Percentiles rank a stretch among this genome's conserved stretches.
These are phyloP conservation scores for Yamadazyma kitorensis DNA, from an alignment of 805 yeast species.

Conservation along the genomic window DNA sequence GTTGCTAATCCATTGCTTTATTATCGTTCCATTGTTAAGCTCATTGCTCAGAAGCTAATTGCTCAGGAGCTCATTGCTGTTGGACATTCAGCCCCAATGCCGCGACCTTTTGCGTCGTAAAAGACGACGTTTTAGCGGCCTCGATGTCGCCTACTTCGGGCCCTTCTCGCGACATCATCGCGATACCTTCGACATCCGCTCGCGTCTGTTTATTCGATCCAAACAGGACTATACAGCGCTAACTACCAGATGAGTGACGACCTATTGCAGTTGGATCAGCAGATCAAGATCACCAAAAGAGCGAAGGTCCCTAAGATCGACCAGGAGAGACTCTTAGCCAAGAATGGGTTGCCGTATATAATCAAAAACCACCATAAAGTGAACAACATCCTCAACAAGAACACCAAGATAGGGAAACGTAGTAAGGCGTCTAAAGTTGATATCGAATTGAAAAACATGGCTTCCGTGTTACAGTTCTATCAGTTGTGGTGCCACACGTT, in stretches of 20 bases:
- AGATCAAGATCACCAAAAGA: conserved; percentile 30
- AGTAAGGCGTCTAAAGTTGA: conserved; percentile 13
- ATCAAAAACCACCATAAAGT: conserved; percentile 29
- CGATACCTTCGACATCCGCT: neutral
- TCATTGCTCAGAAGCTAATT: too few relatives aligned
- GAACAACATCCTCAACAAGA: conserved; percentile 23
- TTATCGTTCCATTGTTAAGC: too few relatives aligned
- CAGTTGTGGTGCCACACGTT: conserved; percentile 50
- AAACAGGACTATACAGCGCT: too few relatives aligned
- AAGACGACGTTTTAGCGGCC: too few relatives aligned
- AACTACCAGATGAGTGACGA: conserved; percentile 21
- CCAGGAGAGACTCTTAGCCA: conserved; percentile 34
- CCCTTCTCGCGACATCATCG: conserved; percentile 2
- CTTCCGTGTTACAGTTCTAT: conserved; percentile 38
- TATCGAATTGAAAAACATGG: conserved; percentile 21
- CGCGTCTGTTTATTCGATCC: too few relatives aligned
- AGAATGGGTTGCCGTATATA: conserved; percentile 33
- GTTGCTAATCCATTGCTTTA: neutral
- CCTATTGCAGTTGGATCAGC: conserved; percentile 22
- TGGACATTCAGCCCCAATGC: too few relatives aligned
- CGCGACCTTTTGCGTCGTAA: too few relatives aligned
- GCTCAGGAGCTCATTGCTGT: too few relatives aligned
- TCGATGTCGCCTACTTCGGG: too few relatives aligned
- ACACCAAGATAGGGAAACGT: conserved; percentile 12
- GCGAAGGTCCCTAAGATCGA: conserved; percentile 36